Evolutionary conservation across 257 asterid genomes (phyloP), one percentile per base, ranked within the genome.

Genomic region (Primulina tabacum): DNA sequence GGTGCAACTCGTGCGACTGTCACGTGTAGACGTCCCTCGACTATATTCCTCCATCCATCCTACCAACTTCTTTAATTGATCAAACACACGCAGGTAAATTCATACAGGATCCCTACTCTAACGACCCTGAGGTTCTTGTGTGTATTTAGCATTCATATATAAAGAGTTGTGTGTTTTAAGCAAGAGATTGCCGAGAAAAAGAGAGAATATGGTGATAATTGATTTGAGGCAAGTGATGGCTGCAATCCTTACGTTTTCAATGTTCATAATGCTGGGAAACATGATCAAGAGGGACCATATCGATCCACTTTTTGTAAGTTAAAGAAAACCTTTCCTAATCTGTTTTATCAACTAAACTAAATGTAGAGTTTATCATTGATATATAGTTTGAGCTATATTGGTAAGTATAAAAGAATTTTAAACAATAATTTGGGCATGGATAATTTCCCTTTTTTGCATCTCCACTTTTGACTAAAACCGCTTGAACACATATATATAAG

Each of bases 171-270:
- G 7, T 17, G 20, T 17, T 50, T 5, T 43, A 43, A 0, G 55
- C 12, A 47, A 28, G 12, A 8, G 56, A n/a, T 21, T 62, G 33
- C 52, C 30, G 56, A 63, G 26, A 55, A 16, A 34, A 29, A 47
- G 20, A 58, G 63, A 60, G 17, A 17, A 17, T n/a, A 74, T 59
- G 40, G 65, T 85, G 84, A 79, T 85, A 83, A 80, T 75, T 57
- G 90, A 87, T 73, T 64, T 85, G 74, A 82, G 78, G 79, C 94
- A 87, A 70, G 70, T 83, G 14, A 64, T 85, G 74, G 89, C 85
- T 60, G 91, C 82, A 34, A 59, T 83, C 60, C 88, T 87, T 62
- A 87, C 94, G 34, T 78, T 84, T 58, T 81, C 94, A 53, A 87
- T 87, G 94, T 86, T 87, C 57, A 4, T 81, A n/a, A 84, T 84